A percentile compares a stretch with the other conserved stretches of the same genome.
Evolutionary conservation across 805 yeast species (phyloP).

Genomic region (Cyberlindnera americana): DNA sequence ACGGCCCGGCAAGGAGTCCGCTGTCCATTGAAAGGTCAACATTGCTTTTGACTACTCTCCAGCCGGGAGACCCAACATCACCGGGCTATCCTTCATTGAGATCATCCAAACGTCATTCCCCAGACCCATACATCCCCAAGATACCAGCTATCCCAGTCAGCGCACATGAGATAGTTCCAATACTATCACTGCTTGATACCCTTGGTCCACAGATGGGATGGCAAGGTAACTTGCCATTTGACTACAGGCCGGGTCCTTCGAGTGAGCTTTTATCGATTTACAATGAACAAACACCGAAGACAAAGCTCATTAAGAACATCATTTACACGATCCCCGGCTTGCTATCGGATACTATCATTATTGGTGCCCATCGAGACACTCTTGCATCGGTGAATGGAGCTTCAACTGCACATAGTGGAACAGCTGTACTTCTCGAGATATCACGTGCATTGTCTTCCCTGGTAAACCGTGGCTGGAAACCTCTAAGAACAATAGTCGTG

Average conservation of each 20-base stretch:
- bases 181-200: background rate
- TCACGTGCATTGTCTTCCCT: slow-evolving; percentile 48
- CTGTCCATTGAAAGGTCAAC: slow-evolving; percentile 60
- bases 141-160: slow-evolving; percentile 55
- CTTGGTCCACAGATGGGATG: slow-evolving; percentile 20
- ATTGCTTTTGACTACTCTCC: slow-evolving; percentile 51
- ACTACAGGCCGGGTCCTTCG: slow-evolving; percentile 48
- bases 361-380: slow-evolving; percentile 56
- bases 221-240: slow-evolving; percentile 40
- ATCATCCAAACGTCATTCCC: slow-evolving; percentile 35
- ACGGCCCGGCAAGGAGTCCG: slow-evolving; percentile 64
- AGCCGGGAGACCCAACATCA: slow-evolving; percentile 78
- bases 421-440: slow-evolving; percentile 47
- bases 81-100: slow-evolving; percentile 58
- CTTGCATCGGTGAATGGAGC: slow-evolving; percentile 44
- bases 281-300: slow-evolving; percentile 39
- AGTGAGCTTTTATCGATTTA: slow-evolving; percentile 33
- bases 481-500: slow-evolving; percentile 63
- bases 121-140: slow-evolving; percentile 41
- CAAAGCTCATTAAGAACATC: slow-evolving; percentile 45
- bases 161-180: slow-evolving; percentile 32
- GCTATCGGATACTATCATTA: slow-evolving; percentile 48
- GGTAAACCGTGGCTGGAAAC: slow-evolving; percentile 58
- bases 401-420: slow-evolving; percentile 49
- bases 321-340: slow-evolving; percentile 56